These are phyloP conservation scores for Diphasiastrum complanatum DNA, from an alignment of 83 land plant genomes.

Conservation along the genomic window DNA sequence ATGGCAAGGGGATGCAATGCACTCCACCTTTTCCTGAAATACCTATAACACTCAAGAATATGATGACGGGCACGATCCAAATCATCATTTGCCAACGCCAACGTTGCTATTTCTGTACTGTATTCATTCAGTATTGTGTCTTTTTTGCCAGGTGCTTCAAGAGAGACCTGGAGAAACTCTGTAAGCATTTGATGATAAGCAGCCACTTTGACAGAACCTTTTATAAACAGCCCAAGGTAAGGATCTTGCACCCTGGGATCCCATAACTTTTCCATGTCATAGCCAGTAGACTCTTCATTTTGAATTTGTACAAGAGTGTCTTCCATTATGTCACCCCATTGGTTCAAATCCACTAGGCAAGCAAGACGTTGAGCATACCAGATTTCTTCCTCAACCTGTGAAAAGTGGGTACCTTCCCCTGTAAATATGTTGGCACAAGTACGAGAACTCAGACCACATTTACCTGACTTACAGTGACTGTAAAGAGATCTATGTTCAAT, in stretches of 20 bases:
- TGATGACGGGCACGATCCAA: constrained; percentile 35
- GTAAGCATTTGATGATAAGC: constrained; percentile 26
- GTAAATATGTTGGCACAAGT: background rate
- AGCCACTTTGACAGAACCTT: constrained; percentile 39
- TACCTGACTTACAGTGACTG: too few relatives aligned
- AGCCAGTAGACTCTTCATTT: constrained; percentile 22
- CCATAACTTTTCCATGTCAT: constrained; percentile 32
- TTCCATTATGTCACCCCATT: constrained; percentile 37
- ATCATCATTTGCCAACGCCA: constrained; percentile 37
- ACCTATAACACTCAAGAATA: constrained; percentile 33
- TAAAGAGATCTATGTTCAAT: too few relatives aligned
- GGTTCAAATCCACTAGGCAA: constrained; percentile 30
- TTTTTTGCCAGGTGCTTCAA: constrained; percentile 24
- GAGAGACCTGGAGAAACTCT: constrained; percentile 31
- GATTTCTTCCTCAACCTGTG: constrained; percentile 35
- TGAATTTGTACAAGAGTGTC: constrained; percentile 37
- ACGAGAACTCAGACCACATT: too few relatives aligned
- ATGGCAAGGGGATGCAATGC: constrained; percentile 45
- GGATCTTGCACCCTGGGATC: constrained; percentile 34
- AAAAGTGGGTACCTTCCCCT: background rate
- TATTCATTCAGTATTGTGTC: constrained; percentile 25
- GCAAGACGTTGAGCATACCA: constrained; percentile 44
- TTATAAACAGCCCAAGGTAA: constrained; percentile 34
- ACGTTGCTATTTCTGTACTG: constrained; percentile 39
- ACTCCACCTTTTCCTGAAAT: constrained; percentile 39